These are phyloP conservation scores for Grosmannia clavigera DNA, from an alignment of 2,329 filamentous ascomycete species.

Conservation along the genomic window DNA sequence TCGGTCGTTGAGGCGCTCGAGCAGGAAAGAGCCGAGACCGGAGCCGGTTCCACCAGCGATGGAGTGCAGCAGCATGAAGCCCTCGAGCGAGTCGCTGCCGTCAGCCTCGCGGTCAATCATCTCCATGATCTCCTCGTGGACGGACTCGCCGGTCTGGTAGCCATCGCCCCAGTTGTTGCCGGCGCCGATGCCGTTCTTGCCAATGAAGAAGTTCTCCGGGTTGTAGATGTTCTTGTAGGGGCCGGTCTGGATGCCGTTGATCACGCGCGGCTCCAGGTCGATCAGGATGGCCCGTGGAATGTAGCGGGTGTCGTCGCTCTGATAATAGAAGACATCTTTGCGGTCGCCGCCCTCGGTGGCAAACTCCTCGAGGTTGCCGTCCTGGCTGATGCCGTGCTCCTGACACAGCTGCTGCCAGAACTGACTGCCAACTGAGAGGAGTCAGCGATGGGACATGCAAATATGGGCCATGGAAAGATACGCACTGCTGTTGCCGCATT, in stretches of 20 bases:
- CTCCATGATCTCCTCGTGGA: conserved; percentile 96
- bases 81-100: conserved; percentile 93
- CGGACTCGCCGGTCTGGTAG: conserved; percentile 80
- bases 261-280: conserved; percentile 84
- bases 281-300: conserved; percentile 93
- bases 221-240: conserved; percentile 99
- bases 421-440: conserved; percentile 71
- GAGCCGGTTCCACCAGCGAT: conserved; percentile 96
- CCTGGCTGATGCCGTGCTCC: conserved; percentile 94
- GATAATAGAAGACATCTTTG: conserved; percentile 99
- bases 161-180: conserved; percentile 98
- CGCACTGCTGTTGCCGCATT: conserved; percentile 98
- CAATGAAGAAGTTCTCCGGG: conserved; percentile 96
- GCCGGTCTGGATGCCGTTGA: conserved; percentile 84
- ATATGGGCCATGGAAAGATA: not conserved
- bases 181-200: conserved; percentile 84
- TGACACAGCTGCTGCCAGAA: conserved; percentile 99
- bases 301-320: conserved; percentile 97
- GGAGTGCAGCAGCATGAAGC: conserved; percentile 97
- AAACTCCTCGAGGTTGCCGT: conserved; percentile 95
- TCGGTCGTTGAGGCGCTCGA: conserved; percentile 90
- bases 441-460: conserved; percentile 1
- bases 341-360: conserved; percentile 94
- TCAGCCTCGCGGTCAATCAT: conserved; percentile 99
- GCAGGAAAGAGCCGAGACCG: conserved; percentile 85